Conservation (phyloP, 176 grass and related monocot genomes). For the Secale cereale region DNA sequence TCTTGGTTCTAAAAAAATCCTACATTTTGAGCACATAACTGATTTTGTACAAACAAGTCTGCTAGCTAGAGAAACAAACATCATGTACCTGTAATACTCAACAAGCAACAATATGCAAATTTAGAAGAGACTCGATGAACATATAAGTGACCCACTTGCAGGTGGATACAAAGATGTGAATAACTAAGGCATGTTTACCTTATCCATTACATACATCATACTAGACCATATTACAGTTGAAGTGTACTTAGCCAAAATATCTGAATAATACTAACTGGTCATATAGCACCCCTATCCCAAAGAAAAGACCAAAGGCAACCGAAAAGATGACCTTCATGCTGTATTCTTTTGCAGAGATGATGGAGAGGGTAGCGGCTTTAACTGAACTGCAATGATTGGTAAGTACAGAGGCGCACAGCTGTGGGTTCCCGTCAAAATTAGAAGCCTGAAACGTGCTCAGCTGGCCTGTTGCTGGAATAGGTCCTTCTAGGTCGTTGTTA, state of each 20-base stretch:
- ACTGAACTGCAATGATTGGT: neutral
- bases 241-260: neutral
- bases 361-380: neutral
- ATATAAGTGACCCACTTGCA: too few relatives aligned
- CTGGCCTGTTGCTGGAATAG: slow-evolving; percentile 11
- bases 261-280: neutral
- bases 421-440: slow-evolving; percentile 17
- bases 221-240: neutral
- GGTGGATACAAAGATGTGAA: too few relatives aligned
- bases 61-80: neutral
- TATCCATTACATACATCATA: neutral
- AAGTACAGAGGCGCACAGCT: neutral
- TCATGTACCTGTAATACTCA: neutral
- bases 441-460: slow-evolving; percentile 3
- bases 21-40: too few relatives aligned
- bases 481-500: slow-evolving; percentile 23
- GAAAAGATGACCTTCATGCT: neutral
- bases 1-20: too few relatives aligned
- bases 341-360: neutral
- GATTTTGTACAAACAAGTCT: neutral
- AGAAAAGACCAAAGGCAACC: neutral
- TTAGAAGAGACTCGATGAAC: too few relatives aligned
- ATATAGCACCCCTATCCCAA: neutral
- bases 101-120: neutral
- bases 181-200: too few relatives aligned